A percentile compares a stretch with the other conserved stretches of the same genome.
phyloP scores from a whole-genome alignment of 2,329 filamentous ascomycete species.

The Phyllosticta citribraziliensis region DNA sequence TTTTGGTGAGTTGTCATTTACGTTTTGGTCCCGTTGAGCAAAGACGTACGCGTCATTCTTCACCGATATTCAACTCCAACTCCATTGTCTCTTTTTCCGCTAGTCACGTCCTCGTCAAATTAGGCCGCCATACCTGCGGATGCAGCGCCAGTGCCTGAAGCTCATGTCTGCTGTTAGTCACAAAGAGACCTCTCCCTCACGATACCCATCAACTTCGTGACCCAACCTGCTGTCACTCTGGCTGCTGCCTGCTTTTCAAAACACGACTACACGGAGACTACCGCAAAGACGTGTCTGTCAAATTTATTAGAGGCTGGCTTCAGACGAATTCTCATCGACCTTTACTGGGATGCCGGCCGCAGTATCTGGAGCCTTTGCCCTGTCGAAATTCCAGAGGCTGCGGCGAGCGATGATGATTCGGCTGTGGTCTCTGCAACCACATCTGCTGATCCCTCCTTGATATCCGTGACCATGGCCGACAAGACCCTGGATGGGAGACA shows the following conservation, averaged over 20 bases:
- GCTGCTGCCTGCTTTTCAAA: slow-evolving; percentile 49
- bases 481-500: slow-evolving; percentile 1
- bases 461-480: not conserved
- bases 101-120: not conserved
- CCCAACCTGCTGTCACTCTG: slow-evolving; percentile 46
- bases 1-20: slow-evolving; percentile 12
- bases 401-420: slow-evolving; percentile 13
- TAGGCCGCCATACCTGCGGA: not conserved
- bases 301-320: slow-evolving; percentile 54
- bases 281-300: slow-evolving; percentile 48
- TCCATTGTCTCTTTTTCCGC: not conserved
- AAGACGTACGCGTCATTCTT: not conserved
- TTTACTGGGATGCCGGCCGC: slow-evolving; percentile 52
- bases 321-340: slow-evolving; percentile 47
- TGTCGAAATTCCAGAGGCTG: slow-evolving; percentile 36
- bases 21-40: not conserved
- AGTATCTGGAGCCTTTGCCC: slow-evolving; percentile 53
- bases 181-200: slow-evolving; percentile 51
- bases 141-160: not conserved
- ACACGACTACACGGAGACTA: slow-evolving; percentile 43
- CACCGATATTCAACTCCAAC: not conserved
- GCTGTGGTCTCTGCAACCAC: slow-evolving; percentile 13
- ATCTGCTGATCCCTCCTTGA: not conserved
- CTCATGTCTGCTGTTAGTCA: slow-evolving; percentile 33
- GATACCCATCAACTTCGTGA: slow-evolving; percentile 55